phyloP scores from a whole-genome alignment of 495 filamentous ascomycete species.

The Neurospora sp. region DNA sequence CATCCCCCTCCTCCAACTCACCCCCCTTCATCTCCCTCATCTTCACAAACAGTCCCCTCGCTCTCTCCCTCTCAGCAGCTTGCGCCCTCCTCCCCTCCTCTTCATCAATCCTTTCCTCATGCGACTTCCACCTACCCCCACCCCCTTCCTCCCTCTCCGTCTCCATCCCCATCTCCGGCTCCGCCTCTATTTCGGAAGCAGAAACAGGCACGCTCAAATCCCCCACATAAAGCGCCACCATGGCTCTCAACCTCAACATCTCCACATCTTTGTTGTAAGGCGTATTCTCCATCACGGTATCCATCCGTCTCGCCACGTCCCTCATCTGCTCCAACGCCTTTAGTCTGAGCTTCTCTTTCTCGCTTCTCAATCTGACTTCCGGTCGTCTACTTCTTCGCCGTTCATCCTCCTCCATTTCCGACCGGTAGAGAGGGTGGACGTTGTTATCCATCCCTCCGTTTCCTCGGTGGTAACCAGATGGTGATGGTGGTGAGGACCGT shows the following conservation, averaged over 20 bases:
- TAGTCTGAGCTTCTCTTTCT: slow-evolving; percentile 17
- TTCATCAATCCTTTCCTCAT: slow-evolving; percentile 12
- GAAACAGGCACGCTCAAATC: slow-evolving; percentile 39
- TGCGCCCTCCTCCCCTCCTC: slow-evolving; percentile 13
- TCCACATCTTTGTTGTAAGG: slow-evolving; percentile 52
- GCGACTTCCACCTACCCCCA: not conserved
- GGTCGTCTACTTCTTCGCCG: not conserved
- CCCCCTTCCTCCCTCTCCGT: not conserved
- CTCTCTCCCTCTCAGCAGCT: slow-evolving; percentile 16
- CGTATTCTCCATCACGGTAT: slow-evolving; percentile 49
- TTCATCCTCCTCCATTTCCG: not conserved
- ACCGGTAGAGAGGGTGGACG: not conserved
- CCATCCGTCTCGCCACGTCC: slow-evolving; percentile 52
- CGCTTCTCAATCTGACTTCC: slow-evolving; percentile 1
- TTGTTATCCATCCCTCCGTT: not conserved
- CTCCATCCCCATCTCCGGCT: slow-evolving; percentile 8
- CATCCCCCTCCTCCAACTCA: slow-evolving; percentile 18
- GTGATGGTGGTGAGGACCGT: not conserved
- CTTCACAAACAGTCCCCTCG: slow-evolving; percentile 18
- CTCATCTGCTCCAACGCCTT: slow-evolving; percentile 18
- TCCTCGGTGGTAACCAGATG: not conserved
- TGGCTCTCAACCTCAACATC: slow-evolving; percentile 53
- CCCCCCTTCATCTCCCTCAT: slow-evolving; percentile 17
- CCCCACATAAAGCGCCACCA: slow-evolving; percentile 57
- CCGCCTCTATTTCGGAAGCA: not conserved